Evolutionary conservation across 2,329 filamentous ascomycete genomes (phyloP), one percentile per base, ranked within the genome.

Genomic region (Diplodia seriata): DNA sequence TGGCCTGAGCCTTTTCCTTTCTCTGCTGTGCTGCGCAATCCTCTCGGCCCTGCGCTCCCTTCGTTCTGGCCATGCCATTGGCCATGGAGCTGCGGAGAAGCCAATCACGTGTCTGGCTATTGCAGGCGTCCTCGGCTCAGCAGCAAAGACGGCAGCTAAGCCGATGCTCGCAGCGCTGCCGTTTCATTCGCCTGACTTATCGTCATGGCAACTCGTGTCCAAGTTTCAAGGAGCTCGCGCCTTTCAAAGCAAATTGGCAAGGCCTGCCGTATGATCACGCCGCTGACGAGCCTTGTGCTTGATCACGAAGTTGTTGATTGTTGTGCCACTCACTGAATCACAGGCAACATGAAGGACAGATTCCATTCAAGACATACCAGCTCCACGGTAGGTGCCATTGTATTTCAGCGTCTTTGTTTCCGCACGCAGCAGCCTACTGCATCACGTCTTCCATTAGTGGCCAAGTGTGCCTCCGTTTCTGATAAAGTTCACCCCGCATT

Each of bases 1-100:
- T 40, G 40, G 57, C 57, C 29, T 62, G n/a, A 62, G 57, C 9
- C 26, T 20, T 26, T 40, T 26, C 33, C 29, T 23, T 26, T 38
- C 36, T 38, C 8, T 11, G 36, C 36, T 4, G 11, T 38, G 36
- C 43, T 47, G 8, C 43, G 43, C 18, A n/a, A n/a, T n/a, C n/a
- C 43, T 47, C 18, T 47, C n/a, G 9, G 43, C 43, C n/a, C 36
- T 38, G 31, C 31, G 31, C 36, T 11, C 11, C 8, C 9, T 36
- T 11, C 14, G 7, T 3, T n/a, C 20, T 20, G 8, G 18, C 43
- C 18, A 47, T n/a, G 43, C 18, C 43, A 47, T 47, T 47, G 43
- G 43, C 43, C 43, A 47, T 3, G 43, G 43, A 11, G 4, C 9
- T 20, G 7, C 43, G 43, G 43, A 47, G 43, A n/a, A n/a, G 3